These are phyloP conservation scores for Corymbia calophylla DNA, from an alignment of 441 rosid species.

Conservation along the genomic window DNA sequence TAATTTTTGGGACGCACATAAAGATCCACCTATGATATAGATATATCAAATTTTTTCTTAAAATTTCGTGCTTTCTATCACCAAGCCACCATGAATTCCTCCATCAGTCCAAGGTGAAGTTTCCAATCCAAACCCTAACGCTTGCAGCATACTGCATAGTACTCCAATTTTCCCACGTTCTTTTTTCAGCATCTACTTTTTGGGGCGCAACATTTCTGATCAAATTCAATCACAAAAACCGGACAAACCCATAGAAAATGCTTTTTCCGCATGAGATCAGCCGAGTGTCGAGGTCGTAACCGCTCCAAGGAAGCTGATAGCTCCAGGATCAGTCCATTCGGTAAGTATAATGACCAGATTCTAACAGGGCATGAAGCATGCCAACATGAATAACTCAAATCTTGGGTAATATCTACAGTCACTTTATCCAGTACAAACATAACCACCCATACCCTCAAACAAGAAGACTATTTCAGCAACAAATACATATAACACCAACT, in stretches of 20 bases:
- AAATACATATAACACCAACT: not conserved
- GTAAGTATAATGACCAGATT: not conserved
- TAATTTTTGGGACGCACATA: not conserved
- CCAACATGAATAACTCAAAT: not conserved
- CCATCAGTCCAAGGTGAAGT: not conserved
- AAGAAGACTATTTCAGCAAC: not conserved
- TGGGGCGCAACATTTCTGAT: not conserved
- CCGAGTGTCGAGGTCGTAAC: not conserved
- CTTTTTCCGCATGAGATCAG: not conserved
- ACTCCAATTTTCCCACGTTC: not conserved
- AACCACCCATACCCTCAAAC: not conserved
- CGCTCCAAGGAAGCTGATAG: not conserved
- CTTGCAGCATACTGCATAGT: not conserved
- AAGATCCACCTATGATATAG: not conserved
- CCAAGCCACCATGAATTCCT: not conserved
- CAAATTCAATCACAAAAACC: not conserved
- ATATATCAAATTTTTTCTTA: rapidly evolving
- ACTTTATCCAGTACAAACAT: not conserved
- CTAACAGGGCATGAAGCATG: not conserved
- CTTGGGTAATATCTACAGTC: not conserved
- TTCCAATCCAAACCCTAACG: not conserved
- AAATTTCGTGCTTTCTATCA: not conserved
- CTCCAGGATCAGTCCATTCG: not conserved
- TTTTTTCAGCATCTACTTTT: not conserved
- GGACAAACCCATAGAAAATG: not conserved